Conservation (phyloP, 2,329 filamentous ascomycete species). For the Fonsecaea pugnacius region DNA sequence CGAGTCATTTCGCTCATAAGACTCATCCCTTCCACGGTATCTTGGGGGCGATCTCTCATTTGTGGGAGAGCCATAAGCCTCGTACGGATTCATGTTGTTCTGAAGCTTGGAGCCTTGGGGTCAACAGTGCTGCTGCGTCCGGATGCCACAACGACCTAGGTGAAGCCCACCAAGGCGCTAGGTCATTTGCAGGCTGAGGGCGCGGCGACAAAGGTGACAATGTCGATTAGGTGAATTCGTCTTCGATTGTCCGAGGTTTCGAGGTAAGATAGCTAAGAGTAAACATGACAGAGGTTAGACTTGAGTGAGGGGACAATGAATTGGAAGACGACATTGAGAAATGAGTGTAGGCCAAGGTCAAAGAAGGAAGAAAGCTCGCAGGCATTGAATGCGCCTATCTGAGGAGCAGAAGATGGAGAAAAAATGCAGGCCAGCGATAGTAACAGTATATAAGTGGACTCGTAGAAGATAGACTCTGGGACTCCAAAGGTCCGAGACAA, state of each 20-base stretch:
- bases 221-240: conserved; percentile 23
- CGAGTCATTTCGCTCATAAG: conserved; percentile 45
- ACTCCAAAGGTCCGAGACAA: conserved; percentile 10
- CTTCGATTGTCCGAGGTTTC: conserved; percentile 13
- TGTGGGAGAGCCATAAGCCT: conserved; percentile 50
- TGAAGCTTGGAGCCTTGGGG: neutral
- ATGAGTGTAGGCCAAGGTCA: conserved; percentile 17
- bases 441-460: conserved; percentile 24
- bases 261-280: conserved; percentile 30
- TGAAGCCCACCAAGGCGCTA: conserved; percentile 5
- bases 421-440: conserved; percentile 21
- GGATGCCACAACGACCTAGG: conserved; percentile 12
- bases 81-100: conserved; percentile 52
- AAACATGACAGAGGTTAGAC: conserved; percentile 35
- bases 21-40: conserved; percentile 48
- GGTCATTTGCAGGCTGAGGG: conserved; percentile 18
- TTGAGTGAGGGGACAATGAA: conserved; percentile 27
- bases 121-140: neutral
- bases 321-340: conserved; percentile 24
- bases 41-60: conserved; percentile 41
- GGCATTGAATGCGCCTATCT: conserved; percentile 30
- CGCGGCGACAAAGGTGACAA: neutral
- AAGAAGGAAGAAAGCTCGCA: conserved; percentile 29
- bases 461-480: conserved; percentile 2
- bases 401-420: conserved; percentile 6